Percentiles rank a stretch among this genome's conserved stretches.
These are phyloP conservation scores for Flaveria bidentis DNA, from an alignment of 129 eudicot genomes.

Conservation along the genomic window DNA sequence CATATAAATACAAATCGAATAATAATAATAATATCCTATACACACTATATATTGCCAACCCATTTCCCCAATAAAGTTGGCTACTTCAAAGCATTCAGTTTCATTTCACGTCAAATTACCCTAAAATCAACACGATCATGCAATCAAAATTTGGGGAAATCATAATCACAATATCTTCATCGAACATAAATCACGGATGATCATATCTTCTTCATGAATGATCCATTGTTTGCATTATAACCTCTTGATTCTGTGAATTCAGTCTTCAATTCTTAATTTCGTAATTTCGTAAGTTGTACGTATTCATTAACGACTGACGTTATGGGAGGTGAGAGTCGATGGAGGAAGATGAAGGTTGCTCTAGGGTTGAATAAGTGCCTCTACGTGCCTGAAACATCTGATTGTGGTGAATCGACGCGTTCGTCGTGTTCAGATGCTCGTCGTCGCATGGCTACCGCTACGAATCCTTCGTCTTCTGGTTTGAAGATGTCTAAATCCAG, in stretches of 20 bases:
- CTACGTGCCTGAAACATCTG: constrained; percentile 49
- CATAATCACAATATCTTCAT: constrained; percentile 17
- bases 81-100: constrained; percentile 46
- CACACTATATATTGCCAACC: constrained; percentile 5
- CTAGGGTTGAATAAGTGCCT: constrained; percentile 62
- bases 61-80: constrained; percentile 21
- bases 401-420: constrained; percentile 45
- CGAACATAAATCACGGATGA: constrained; percentile 28
- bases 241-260: background rate
- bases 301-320: background rate
- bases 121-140: constrained; percentile 24
- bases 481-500: constrained; percentile 53
- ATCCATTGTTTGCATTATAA: background rate
- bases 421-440: constrained; percentile 34
- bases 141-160: constrained; percentile 18
- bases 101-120: constrained; percentile 33
- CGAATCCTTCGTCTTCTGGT: constrained; percentile 88
- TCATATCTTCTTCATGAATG: constrained; percentile 43
- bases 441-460: constrained; percentile 60
- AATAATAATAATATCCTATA: no score
- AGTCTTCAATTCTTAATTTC: background rate
- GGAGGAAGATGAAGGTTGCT: constrained; percentile 81
- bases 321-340: constrained; percentile 59
- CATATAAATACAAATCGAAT: background rate
- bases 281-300: no score